Evolutionary conservation across 306 rosid genomes (phyloP).

Genomic region (Aeschynomene evenia): DNA sequence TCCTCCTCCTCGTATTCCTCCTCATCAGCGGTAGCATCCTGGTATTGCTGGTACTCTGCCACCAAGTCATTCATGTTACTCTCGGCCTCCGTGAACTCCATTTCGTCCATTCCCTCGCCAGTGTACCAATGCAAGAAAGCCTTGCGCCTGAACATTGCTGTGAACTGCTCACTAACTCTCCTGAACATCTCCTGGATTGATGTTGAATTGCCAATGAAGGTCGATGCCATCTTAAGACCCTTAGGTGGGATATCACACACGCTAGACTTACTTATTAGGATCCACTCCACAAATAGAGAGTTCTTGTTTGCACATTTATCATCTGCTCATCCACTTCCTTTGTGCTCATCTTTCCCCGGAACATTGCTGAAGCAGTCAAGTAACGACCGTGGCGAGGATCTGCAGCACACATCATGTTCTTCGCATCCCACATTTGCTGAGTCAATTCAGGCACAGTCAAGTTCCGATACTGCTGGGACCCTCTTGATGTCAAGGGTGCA

Average conservation of each 20-base stretch:
- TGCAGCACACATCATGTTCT: slow-evolving; percentile 83
- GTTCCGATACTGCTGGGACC: slow-evolving; percentile 82
- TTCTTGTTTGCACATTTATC: slow-evolving; percentile 82
- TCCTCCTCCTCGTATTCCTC: slow-evolving; percentile 65
- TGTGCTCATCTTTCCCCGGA: slow-evolving; percentile 92
- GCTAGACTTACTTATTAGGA: slow-evolving; percentile 84
- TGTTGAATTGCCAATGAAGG: slow-evolving; percentile 78
- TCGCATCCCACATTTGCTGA: slow-evolving; percentile 61
- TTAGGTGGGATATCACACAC: slow-evolving; percentile 86
- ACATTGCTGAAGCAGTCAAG: slow-evolving; percentile 83
- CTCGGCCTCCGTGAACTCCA: slow-evolving; percentile 92
- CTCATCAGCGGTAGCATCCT: slow-evolving; percentile 66
- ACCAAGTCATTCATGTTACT: slow-evolving; percentile 89
- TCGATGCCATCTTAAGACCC: slow-evolving; percentile 74
- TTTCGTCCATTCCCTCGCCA: slow-evolving; percentile 93
- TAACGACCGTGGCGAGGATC: slow-evolving; percentile 90
- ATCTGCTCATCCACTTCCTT: slow-evolving; percentile 91
- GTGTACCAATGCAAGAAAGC: slow-evolving; percentile 83
- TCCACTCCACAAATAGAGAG: slow-evolving; percentile 85
- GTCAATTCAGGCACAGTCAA: slow-evolving; percentile 55
- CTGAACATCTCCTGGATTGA: slow-evolving; percentile 90
- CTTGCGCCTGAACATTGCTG: slow-evolving; percentile 87
- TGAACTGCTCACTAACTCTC: slow-evolving; percentile 92
- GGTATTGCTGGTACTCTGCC: slow-evolving; percentile 91
- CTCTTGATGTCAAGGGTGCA: slow-evolving; percentile 88